Evolutionary conservation across 768 basidiomycete genomes (phyloP), one percentile per base, ranked within the genome.

Genomic region (Amanita molliuscula): DNA sequence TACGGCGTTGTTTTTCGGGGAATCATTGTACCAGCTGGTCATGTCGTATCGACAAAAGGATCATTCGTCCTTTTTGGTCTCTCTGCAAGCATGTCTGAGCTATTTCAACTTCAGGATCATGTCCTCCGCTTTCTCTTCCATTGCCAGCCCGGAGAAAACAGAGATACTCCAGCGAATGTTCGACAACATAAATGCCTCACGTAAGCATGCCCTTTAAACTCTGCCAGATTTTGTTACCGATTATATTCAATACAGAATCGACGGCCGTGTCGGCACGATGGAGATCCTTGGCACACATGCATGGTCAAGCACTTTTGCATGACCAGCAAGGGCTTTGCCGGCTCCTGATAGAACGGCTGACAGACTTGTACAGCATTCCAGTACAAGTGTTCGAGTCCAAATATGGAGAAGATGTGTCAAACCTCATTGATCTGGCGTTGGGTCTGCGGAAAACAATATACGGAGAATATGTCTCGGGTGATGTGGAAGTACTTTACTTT

Each of bases 1-100:
- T n/a, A n/a, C 47, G 31, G 28, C 15, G 3, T 25, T 1, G 8
- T 33, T 54, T 11, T 33, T 56, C 36, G 58, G 56, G 8, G 40
- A 54, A 3, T 44, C 38, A 1, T 25, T 47, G 6, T 16, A 21
- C 6, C n/a, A 13, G 25, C 33, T 47, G 35, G 35, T n/a, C 4
- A n/a, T 25, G 34, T 13, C 1, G 1, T 10, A 8, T n/a, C 33
- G 33, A 36, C 0, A 3, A 9, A 16, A 23, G 36, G 15, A n/a
- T 0, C 20, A 18, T 4, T 2, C 23, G 33, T n/a, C 34, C 13
- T 10, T 25, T 15, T 36, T 26, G 46, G 21, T 18, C 16, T 35
- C 34, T n/a, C 33, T 47, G 0, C 46, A 47, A 37, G 23, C 46
- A 21, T 47, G 46, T n/a, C 6, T 47, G 7, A 28, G 5, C 33